Conservation (phyloP, 2,329 filamentous ascomycete genomes). For the Venturia nashicola region DNA sequence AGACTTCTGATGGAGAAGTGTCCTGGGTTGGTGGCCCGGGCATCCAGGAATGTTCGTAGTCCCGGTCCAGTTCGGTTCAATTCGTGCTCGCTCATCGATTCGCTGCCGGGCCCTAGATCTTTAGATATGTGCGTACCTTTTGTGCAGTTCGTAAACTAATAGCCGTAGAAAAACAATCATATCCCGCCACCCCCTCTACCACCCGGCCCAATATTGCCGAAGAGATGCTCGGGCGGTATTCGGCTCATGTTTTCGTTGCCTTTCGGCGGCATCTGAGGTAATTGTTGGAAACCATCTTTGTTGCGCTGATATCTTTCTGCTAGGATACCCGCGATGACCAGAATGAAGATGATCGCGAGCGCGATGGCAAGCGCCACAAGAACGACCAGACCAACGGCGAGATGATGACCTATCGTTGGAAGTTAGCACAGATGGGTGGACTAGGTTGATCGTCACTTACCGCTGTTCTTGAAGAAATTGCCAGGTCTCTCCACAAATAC, state of each 20-base stretch:
- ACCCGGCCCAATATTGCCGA: conserved; percentile 14
- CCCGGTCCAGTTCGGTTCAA: not conserved
- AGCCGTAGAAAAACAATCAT: not conserved
- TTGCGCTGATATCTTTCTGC: conserved; percentile 66
- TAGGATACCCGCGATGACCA: conserved; percentile 63
- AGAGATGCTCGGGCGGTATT: conserved; percentile 35
- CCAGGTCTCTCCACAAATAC: conserved; percentile 70
- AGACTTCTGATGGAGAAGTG: not conserved
- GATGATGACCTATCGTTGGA: conserved; percentile 31
- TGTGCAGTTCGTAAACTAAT: not conserved
- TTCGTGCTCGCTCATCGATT: not conserved
- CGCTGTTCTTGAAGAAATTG: conserved; percentile 55
- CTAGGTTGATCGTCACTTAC: conserved; percentile 36
- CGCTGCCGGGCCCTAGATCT: not conserved
- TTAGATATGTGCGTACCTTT: not conserved
- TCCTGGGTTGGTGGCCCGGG: not conserved
- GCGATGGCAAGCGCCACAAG: conserved; percentile 71
- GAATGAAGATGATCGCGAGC: conserved; percentile 62
- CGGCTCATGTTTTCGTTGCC: conserved; percentile 35
- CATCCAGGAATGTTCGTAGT: not conserved
- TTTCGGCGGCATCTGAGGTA: conserved; percentile 43
- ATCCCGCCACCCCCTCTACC: not conserved
- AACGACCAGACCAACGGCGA: conserved; percentile 66
- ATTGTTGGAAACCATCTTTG: conserved; percentile 69
- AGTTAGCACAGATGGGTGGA: conserved; percentile 13